Percentiles rank a stretch among this genome's conserved stretches.
These are phyloP conservation scores for Xylaria sp. DNA, from an alignment of 2,329 filamentous ascomycete genomes.

Conservation along the genomic window DNA sequence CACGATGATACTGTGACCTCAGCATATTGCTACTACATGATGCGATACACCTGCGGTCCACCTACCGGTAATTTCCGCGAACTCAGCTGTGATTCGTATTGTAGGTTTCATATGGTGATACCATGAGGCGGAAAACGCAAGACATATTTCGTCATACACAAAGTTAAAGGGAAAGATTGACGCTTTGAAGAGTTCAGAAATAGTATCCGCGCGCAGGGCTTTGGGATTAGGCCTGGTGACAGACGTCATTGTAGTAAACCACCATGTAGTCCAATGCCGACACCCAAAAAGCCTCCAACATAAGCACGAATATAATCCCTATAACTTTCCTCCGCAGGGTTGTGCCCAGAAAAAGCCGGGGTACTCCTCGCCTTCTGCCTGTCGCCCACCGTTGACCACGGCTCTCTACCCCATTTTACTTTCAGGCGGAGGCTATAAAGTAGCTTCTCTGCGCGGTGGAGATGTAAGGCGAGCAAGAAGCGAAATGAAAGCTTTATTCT, in stretches of 20 bases:
- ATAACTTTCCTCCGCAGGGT: constrained; percentile 12
- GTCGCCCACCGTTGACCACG: constrained; percentile 15
- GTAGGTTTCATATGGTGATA: not conserved
- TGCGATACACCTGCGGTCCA: constrained; percentile 13
- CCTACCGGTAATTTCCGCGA: constrained; percentile 17
- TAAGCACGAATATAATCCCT: constrained; percentile 17
- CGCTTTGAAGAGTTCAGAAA: not conserved
- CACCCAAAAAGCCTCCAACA: not conserved
- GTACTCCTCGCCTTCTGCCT: constrained; percentile 8
- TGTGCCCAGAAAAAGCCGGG: constrained; percentile 13
- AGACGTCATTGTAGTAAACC: not conserved
- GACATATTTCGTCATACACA: not conserved
- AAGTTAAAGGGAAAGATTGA: not conserved
- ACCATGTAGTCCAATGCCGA: not conserved
- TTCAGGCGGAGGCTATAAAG: constrained; percentile 2
- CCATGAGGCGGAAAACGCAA: not conserved
- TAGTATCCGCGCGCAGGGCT: not conserved
- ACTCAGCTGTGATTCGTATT: constrained; percentile 16
- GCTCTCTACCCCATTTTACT: not conserved
- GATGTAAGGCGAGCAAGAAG: constrained; percentile 23
- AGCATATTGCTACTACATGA: not conserved
- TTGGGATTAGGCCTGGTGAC: not conserved
- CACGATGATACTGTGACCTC: constrained; percentile 9
- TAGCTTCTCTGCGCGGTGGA: not conserved
- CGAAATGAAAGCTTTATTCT: constrained; percentile 26